Conservation (phyloP, 1,284 basidiomycete species). For the Cutaneotrichosporon daszewskae region DNA sequence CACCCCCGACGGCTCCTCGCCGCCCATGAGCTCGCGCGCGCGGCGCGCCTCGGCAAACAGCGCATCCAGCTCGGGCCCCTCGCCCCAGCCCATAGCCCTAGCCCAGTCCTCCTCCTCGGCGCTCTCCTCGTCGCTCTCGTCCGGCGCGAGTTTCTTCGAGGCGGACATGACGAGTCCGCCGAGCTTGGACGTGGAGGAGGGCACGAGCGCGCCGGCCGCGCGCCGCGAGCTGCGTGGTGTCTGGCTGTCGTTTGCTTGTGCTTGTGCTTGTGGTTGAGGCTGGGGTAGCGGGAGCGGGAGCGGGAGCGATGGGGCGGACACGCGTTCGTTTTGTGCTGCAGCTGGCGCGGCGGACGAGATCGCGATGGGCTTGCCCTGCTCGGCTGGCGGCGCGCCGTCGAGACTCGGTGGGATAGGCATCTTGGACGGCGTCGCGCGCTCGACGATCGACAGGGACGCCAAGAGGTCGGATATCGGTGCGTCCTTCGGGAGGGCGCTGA, state of each 20-base stretch:
- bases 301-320: too few relatives aligned
- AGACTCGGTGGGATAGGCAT: background rate
- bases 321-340: too few relatives aligned
- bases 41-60: slow-evolving; percentile 21
- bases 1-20: too few relatives aligned
- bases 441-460: slow-evolving; percentile 7
- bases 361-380: slow-evolving; percentile 3
- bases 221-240: background rate
- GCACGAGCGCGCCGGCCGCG: slow-evolving; percentile 1
- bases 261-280: background rate
- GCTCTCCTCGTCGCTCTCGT: slow-evolving; percentile 15
- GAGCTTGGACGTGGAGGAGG: slow-evolving; percentile 3
- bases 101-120: slow-evolving; percentile 25
- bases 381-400: background rate
- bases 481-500: background rate
- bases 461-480: slow-evolving; percentile 1
- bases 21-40: slow-evolving; percentile 16
- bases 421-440: slow-evolving; percentile 9
- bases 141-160: slow-evolving; percentile 10
- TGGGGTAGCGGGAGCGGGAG: background rate
- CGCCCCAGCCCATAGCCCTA: slow-evolving; percentile 24
- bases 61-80: slow-evolving; percentile 18
- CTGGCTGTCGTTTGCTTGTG: background rate
- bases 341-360: background rate
- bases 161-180: slow-evolving; percentile 15